Percentiles rank a stretch among this genome's conserved stretches.
These are phyloP conservation scores for Hydrangea macrophylla DNA, from an alignment of 148 eudicot genomes.

Conservation along the genomic window DNA sequence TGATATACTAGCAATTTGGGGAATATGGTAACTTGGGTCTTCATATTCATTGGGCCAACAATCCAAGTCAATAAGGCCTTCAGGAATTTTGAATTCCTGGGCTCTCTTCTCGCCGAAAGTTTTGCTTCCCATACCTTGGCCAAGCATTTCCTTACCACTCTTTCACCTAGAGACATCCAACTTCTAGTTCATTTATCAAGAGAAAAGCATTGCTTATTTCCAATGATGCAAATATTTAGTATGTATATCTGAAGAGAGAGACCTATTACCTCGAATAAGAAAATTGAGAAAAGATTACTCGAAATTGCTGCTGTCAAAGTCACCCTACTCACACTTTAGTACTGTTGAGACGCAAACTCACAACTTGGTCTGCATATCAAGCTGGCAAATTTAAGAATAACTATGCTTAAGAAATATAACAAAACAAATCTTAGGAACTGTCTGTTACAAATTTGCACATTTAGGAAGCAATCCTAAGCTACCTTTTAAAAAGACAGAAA, in stretches of 20 bases:
- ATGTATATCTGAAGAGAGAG: not conserved
- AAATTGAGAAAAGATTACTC: not conserved
- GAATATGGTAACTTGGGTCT: too few relatives aligned
- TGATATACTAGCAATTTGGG: too few relatives aligned
- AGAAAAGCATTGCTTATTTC: not conserved
- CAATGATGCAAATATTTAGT: not conserved
- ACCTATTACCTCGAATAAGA: not conserved
- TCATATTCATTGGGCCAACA: too few relatives aligned
- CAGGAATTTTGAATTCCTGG: not conserved
- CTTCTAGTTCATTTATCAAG: not conserved
- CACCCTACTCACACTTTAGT: conserved; percentile 1
- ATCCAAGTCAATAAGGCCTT: not conserved
- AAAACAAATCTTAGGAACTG: too few relatives aligned
- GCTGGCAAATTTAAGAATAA: not conserved
- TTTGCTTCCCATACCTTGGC: too few relatives aligned
- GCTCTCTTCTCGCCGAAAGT: too few relatives aligned
- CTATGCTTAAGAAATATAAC: too few relatives aligned
- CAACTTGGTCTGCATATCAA: not conserved
- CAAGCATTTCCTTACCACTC: too few relatives aligned
- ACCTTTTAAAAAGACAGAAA: too few relatives aligned
- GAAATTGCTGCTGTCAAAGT: not conserved
- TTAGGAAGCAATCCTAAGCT: too few relatives aligned
- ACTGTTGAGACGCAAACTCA: not conserved
- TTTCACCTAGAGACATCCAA: not conserved
- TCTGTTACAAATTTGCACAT: too few relatives aligned